Conservation (phyloP, 495 filamentous ascomycete genomes). For the Trichoderma orchidacearum region DNA sequence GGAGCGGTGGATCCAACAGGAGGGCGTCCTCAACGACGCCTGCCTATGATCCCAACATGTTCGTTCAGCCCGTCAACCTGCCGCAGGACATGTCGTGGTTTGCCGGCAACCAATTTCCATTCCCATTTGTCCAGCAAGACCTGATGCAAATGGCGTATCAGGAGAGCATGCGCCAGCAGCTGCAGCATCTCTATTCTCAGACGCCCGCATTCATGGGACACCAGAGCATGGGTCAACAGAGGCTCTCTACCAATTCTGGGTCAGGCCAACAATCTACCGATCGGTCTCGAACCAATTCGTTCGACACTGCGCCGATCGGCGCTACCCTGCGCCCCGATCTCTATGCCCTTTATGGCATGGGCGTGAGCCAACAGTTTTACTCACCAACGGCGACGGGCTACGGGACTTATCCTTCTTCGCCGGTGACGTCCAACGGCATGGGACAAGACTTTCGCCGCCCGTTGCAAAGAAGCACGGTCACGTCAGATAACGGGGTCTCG, state of each 20-base stretch:
- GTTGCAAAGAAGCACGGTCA: conserved; percentile 29
- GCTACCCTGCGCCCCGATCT: conserved; percentile 36
- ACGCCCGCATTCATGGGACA: conserved; percentile 9
- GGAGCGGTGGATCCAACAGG: conserved; percentile 9
- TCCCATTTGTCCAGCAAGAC: conserved; percentile 30
- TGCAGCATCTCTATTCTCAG: conserved; percentile 24
- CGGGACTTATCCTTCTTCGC: conserved; percentile 32
- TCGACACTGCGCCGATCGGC: conserved; percentile 35
- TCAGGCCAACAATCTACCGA: conserved; percentile 14
- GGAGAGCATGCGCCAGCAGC: conserved; percentile 24
- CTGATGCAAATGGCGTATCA: conserved; percentile 21
- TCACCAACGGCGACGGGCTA: conserved; percentile 18
- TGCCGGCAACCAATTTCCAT: conserved; percentile 16
- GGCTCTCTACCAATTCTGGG: conserved; percentile 21
- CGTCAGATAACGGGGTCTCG: conserved; percentile 22
- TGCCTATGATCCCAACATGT: conserved; percentile 14
- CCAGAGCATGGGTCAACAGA: conserved; percentile 30
- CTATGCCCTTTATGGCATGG: conserved; percentile 16
- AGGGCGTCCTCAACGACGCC: conserved; percentile 14
- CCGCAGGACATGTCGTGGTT: conserved; percentile 31
- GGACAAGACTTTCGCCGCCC: conserved; percentile 31
- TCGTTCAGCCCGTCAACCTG: conserved; percentile 14
- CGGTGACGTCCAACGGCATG: conserved; percentile 20
- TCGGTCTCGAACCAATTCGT: conserved; percentile 38
- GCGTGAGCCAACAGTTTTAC: conserved; percentile 11